A percentile compares a stretch with the other conserved stretches of the same genome.
Conservation (phyloP, 306 rosid species). For the Gastrolobium villosum region DNA sequence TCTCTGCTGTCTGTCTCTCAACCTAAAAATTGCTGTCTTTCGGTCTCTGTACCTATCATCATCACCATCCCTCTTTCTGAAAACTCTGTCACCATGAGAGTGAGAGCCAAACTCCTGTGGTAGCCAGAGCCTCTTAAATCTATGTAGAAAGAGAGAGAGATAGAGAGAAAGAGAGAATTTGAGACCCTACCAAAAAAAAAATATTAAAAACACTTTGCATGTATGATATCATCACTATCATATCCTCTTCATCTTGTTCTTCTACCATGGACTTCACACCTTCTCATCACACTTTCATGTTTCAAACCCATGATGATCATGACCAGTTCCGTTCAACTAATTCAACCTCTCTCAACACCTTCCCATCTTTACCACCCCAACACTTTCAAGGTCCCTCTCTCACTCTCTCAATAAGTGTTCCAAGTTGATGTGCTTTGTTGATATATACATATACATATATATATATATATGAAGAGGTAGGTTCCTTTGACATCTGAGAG, state of each 20-base stretch:
- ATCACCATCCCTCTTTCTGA: conserved; percentile 65
- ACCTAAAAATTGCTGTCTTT: conserved; percentile 82
- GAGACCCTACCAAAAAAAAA: background rate
- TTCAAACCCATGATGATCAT: conserved; percentile 74
- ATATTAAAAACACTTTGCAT: conserved; percentile 47
- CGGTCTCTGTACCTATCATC: conserved; percentile 70
- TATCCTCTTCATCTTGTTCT: background rate
- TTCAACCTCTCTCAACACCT: conserved; percentile 51
- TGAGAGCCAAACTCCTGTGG: conserved; percentile 79
- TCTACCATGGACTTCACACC: conserved; percentile 75
- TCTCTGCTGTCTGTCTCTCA: conserved; percentile 57
- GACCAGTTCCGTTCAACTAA: conserved; percentile 52
- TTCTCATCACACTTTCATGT: conserved; percentile 81
- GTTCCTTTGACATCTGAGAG: no score
- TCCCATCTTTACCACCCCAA: conserved; percentile 67
- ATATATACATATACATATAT: no score
- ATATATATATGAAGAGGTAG: no score
- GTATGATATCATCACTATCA: conserved; percentile 44
- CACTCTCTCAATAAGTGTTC: no score
- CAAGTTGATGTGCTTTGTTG: no score
- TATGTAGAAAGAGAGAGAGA: background rate
- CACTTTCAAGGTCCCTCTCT: conserved; percentile 69
- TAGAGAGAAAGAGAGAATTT: background rate
- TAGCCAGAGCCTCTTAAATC: conserved; percentile 23
- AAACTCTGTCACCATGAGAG: conserved; percentile 88